Base-by-base conservation (phyloP, 306 rosid genomes). In the Acacia acuminata region DNA sequence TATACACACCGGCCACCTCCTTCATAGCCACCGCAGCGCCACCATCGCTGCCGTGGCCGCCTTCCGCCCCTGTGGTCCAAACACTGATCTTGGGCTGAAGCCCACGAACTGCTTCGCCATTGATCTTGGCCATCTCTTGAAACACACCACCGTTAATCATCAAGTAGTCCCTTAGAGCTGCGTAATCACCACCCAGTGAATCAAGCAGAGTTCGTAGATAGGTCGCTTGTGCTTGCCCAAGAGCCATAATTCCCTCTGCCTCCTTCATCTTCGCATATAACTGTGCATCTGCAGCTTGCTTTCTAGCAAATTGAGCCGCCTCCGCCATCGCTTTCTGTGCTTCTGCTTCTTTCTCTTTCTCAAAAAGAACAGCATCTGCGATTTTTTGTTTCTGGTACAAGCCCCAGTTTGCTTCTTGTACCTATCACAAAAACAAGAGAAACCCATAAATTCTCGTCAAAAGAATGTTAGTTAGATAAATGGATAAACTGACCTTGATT, bases 361-460 rank as follows among this genome's bases (percentile, higher is more conserved):
- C 71, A 65, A 65, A 86, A 24, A 84, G 71, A 20, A 84, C 3
- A 11, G 87, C 83, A 50, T 86, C 89, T 0, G 89, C 85, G 0
- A 27, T 85, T 43, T 83, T 77, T 34, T 81, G 89, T 53, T 83
- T 86, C 83, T 68, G 75, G 85, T 81, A 83, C 53, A 83, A 51
- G 60, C 25, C 87, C 85, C 85, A 81, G 38, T 87, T 87, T 0
- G 87, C 89, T 56, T 87, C 87, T 87, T 84, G 89, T 20, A 83
- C 87, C 89, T 77, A 25, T 40, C 43, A 8, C 6, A 38, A 38
- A 38, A 38, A 7, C 42, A 38, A 38, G 42, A 38, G 8, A 38
- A 38, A 6, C 42, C 42, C 42, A 5, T 38, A 38, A 38, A 1
- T 38, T 6, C 42, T 38, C 36, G 36, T 32, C 36, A 32, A 32